Base-by-base conservation (phyloP, 2,329 filamentous ascomycete species). In the Ilyonectria destructans region DNA sequence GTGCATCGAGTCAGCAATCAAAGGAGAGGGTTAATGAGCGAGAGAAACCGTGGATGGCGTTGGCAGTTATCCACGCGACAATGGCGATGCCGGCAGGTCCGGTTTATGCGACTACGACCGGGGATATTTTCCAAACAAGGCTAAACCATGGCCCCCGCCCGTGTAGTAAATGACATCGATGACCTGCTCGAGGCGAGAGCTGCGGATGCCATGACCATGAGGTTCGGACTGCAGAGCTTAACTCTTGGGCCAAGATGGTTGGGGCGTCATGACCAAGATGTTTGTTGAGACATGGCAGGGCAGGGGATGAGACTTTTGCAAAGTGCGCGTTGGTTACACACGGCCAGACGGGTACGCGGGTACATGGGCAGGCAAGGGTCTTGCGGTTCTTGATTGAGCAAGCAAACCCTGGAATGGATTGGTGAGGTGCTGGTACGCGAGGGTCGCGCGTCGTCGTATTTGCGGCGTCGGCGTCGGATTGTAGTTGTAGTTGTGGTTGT, bases 381-480 rank as follows among this genome's bases (percentile, higher is more conserved):
- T 33, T 35, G 46, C 33, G 51, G 29, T 35, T 63, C 17, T 23
- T 7, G 33, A 37, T 58, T 52, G 45, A 19, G 10, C 33, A 51
- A 17, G 46, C 21, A 29, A 17, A 37, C 23, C n/a, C 23, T 63
- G 60, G 60, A 63, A 63, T 63, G 60, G 10, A 35, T n/a, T 9
- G 29, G 21, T 21, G 29, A 54, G 51, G 51, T 21, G 57, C 13
- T 59, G 62, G 48, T 65, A 52, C 9, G 48, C 48, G 48, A 59
- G 21, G 57, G 62, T 60, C 49, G 62, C 49, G 56, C 49, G 49
- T 59, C 45, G n/a, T 59, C 56, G 48, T 65, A 55, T 65, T 55
- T 49, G 52, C 29, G 45, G 60, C 33, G 33, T 63, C 43, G 60
- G 54, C 52, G 62, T 56, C 48, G 62, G 56, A 49, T 49, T 62